phyloP scores from a whole-genome alignment of 352 stramenopile genomes.

The Globisporangium rhizosaccharum region DNA sequence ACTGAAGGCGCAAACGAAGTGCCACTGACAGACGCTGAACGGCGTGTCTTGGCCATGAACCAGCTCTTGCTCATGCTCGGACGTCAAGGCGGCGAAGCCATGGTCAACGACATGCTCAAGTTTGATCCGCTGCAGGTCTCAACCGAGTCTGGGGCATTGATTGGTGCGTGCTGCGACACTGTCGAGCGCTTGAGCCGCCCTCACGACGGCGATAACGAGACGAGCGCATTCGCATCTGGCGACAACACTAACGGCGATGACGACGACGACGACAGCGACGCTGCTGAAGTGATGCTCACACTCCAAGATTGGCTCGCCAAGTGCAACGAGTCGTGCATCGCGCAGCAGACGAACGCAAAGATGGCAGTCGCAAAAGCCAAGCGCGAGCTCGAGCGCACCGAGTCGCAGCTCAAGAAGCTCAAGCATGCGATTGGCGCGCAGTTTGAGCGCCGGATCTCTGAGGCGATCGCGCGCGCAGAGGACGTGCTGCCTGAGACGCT shows the following conservation, averaged over 20 bases:
- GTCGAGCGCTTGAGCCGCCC: slow-evolving; percentile 7
- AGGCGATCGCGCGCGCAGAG: slow-evolving; percentile 32
- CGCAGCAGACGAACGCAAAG: slow-evolving; percentile 28
- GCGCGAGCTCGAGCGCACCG: slow-evolving; percentile 44
- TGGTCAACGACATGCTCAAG: slow-evolving; percentile 53
- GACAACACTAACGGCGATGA: slow-evolving; percentile 11
- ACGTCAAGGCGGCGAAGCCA: slow-evolving; percentile 27
- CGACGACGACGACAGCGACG: slow-evolving; percentile 3
- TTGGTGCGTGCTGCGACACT: slow-evolving; percentile 28
- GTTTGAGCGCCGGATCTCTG: slow-evolving; percentile 46
- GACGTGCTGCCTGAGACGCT: neutral
- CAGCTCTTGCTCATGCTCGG: slow-evolving; percentile 46
- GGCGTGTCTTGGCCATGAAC: slow-evolving; percentile 21
- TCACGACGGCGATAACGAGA: slow-evolving; percentile 20
- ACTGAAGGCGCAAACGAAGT: neutral
- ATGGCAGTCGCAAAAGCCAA: slow-evolving; percentile 32
- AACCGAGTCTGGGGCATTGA: slow-evolving; percentile 21
- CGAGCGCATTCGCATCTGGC: neutral
- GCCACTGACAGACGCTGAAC: slow-evolving; percentile 10
- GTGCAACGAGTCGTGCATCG: slow-evolving; percentile 45
- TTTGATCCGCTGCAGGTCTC: slow-evolving; percentile 53
- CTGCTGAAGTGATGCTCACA: slow-evolving; percentile 29
- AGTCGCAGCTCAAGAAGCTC: slow-evolving; percentile 55
- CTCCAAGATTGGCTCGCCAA: slow-evolving; percentile 58
- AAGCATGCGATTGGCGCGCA: slow-evolving; percentile 47